These are phyloP conservation scores for Sporormia fimetaria DNA, from an alignment of 495 filamentous ascomycete species.

Conservation along the genomic window DNA sequence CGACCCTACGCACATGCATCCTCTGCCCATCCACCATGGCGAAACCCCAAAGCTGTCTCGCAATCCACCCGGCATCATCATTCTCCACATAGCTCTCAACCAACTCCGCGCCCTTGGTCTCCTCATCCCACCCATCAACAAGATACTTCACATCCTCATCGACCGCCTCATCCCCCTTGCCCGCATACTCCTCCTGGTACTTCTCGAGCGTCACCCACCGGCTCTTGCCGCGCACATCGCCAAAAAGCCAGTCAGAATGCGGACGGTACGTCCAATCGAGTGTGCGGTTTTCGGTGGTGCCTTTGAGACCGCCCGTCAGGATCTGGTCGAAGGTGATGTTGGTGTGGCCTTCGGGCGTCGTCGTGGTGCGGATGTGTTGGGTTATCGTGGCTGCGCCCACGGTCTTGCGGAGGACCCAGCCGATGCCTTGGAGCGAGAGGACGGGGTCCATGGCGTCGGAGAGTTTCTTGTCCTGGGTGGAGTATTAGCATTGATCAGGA, in stretches of 20 bases:
- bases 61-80: constrained; percentile 47
- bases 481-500: background rate
- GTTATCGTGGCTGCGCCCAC: constrained; percentile 63
- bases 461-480: constrained; percentile 60
- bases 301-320: constrained; percentile 61
- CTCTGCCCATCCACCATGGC: constrained; percentile 46
- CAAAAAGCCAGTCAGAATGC: constrained; percentile 75
- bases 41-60: constrained; percentile 56
- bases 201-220: constrained; percentile 38
- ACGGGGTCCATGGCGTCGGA: constrained; percentile 61
- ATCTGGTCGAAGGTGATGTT: constrained; percentile 78
- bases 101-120: constrained; percentile 40
- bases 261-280: constrained; percentile 59
- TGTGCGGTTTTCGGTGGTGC: constrained; percentile 57
- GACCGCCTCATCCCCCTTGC: constrained; percentile 38
- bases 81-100: constrained; percentile 47
- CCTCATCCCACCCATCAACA: constrained; percentile 42
- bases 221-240: constrained; percentile 50
- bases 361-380: constrained; percentile 48
- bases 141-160: constrained; percentile 35
- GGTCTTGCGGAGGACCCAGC: constrained; percentile 71
- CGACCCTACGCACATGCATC: constrained; percentile 54
- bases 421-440: constrained; percentile 68
- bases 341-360: constrained; percentile 27
- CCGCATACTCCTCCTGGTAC: constrained; percentile 38